A percentile compares a stretch with the other conserved stretches of the same genome.
These are phyloP conservation scores for Candida endomychidarum DNA, from an alignment of 805 yeast species.

Conservation along the genomic window DNA sequence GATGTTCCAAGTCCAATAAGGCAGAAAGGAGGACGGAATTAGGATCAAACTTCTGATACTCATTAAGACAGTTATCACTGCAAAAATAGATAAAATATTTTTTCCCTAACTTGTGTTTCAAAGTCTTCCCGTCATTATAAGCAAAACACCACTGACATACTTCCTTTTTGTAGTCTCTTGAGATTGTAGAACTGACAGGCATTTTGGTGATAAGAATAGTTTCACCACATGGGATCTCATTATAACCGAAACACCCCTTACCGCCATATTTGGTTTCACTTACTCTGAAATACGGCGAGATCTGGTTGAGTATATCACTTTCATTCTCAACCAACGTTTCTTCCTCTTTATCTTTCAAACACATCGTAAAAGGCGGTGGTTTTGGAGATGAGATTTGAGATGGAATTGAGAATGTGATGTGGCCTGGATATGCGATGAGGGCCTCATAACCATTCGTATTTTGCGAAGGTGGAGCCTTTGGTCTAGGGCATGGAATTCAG, in stretches of 20 bases:
- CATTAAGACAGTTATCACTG: slow-evolving; percentile 40
- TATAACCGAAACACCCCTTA: slow-evolving; percentile 58
- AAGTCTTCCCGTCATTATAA: slow-evolving; percentile 45
- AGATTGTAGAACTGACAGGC: slow-evolving; percentile 50
- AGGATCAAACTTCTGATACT: slow-evolving; percentile 36
- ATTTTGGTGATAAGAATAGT: slow-evolving; percentile 36
- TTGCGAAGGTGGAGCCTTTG: neutral
- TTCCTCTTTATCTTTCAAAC: slow-evolving; percentile 9
- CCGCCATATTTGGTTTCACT: slow-evolving; percentile 49
- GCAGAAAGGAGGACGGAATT: slow-evolving; percentile 32
- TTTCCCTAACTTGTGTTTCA: slow-evolving; percentile 40
- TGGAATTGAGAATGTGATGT: too few relatives aligned
- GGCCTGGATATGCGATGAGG: neutral
- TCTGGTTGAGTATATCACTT: slow-evolving; percentile 17
- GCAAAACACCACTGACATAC: slow-evolving; percentile 56
- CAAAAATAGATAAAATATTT: slow-evolving; percentile 49
- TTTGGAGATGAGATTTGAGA: neutral
- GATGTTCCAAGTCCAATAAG: slow-evolving; percentile 38
- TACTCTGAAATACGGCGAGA: slow-evolving; percentile 35
- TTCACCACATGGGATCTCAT: slow-evolving; percentile 41
- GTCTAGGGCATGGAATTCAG: neutral
- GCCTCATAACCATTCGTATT: slow-evolving; percentile 3
- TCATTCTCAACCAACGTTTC: slow-evolving; percentile 13
- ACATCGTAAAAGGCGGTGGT: neutral
- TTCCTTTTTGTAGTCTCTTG: slow-evolving; percentile 58